Percentiles rank a stretch among this genome's conserved stretches.
Conservation (phyloP, 441 rosid genomes). For the Geranium incanum region DNA sequence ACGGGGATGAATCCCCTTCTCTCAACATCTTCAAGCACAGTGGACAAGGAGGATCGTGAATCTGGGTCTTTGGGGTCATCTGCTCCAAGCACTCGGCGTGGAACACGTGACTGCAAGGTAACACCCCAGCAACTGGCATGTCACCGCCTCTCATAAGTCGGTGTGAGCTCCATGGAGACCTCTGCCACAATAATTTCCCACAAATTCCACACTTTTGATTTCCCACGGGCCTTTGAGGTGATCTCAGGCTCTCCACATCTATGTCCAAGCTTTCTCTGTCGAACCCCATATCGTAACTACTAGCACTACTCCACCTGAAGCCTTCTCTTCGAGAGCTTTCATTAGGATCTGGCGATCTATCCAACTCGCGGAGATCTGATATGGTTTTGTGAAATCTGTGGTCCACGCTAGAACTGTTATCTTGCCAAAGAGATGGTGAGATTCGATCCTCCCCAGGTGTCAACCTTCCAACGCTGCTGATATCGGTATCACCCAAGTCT, state of each 20-base stretch:
- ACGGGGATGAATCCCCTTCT: conserved; percentile 36
- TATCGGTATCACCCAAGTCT: conserved; percentile 39
- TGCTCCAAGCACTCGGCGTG: conserved; percentile 93
- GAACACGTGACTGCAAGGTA: conserved; percentile 74
- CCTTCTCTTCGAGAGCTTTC: conserved; percentile 67
- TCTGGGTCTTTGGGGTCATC: conserved; percentile 51
- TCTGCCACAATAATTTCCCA: conserved; percentile 56
- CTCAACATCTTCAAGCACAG: conserved; percentile 46
- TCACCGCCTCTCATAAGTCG: conserved; percentile 64
- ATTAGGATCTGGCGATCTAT: conserved; percentile 48
- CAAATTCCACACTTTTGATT: conserved; percentile 75
- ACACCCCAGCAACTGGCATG: conserved; percentile 69
- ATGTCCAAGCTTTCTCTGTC: conserved; percentile 48
- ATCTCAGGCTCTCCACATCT: conserved; percentile 34
- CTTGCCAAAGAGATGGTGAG: conserved; percentile 51
- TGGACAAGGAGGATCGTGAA: conserved; percentile 76
- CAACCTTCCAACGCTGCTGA: conserved; percentile 34
- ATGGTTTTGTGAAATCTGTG: conserved; percentile 43
- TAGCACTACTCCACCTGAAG: conserved; percentile 62
- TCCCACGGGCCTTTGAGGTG: conserved; percentile 23
- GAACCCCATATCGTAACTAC: conserved; percentile 56
- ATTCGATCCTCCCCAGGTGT: conserved; percentile 40
- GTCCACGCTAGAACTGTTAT: conserved; percentile 32
- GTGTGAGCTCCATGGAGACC: conserved; percentile 79
- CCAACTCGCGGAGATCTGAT: conserved; percentile 41